These are phyloP conservation scores for Fusarium sp. DNA, from an alignment of 2,329 filamentous ascomycete genomes.

Conservation along the genomic window DNA sequence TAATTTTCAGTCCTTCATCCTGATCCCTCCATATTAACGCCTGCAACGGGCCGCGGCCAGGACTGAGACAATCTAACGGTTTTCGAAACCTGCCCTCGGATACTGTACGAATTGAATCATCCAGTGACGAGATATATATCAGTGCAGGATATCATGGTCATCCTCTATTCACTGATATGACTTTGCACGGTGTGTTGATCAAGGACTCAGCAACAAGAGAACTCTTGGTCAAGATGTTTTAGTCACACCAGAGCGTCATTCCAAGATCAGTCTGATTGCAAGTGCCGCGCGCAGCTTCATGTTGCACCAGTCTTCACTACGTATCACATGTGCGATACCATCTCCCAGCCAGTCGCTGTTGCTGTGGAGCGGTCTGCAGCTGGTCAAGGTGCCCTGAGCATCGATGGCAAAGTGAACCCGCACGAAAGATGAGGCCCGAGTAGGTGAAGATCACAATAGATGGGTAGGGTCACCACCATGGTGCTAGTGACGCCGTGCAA, in stretches of 20 bases:
- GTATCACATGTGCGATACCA: conserved; percentile 27
- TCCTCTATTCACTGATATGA: background rate
- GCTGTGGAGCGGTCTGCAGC: conserved; percentile 5
- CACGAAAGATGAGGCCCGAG: background rate
- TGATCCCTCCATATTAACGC: background rate
- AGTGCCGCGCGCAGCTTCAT: conserved; percentile 24
- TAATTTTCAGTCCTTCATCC: background rate
- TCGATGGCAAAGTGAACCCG: background rate
- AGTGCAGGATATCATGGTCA: too few species aligned
- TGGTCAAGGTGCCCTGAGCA: background rate
- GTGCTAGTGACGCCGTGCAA: background rate
- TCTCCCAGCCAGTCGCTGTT: conserved; percentile 10
- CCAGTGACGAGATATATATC: background rate
- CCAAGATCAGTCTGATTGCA: conserved; percentile 12
- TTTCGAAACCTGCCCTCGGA: background rate
- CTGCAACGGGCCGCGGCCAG: conserved; percentile 30
- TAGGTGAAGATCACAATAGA: background rate
- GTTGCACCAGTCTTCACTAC: conserved; percentile 15
- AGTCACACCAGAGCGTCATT: conserved; percentile 13
- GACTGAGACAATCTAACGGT: conserved; percentile 15
- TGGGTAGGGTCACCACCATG: background rate
- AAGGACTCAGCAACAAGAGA: background rate
- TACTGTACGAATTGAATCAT: background rate
- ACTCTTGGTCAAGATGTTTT: background rate
- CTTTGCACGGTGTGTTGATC: background rate